Evolutionary conservation across 2,329 filamentous ascomycete genomes (phyloP), one percentile per base, ranked within the genome.

Genomic region (Biscogniauxia sp.): DNA sequence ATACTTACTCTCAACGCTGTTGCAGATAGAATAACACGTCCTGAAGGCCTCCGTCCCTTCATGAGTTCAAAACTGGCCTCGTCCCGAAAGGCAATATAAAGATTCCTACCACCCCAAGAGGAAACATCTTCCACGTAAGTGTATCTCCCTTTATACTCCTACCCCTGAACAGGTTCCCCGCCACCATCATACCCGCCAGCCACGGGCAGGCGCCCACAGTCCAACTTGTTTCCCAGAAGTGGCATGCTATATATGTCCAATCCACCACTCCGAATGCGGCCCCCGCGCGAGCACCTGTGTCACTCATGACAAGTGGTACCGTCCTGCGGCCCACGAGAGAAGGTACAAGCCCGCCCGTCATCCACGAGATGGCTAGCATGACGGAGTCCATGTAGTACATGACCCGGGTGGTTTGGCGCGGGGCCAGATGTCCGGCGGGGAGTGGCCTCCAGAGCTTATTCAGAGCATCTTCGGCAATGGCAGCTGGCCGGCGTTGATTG

Each of bases 401-500:
- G 8, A 61, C 9, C 5, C 3, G 23, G 5, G 56, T 59, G 6
- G 62, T 52, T 25, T 66, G 60, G 15, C 58, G 11, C 11, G 52
- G 15, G 2, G 56, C 65, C 17, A 63, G 23, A 17, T 58, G 55
- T 3, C 56, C 56, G 2, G 65, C 45, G 2, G 62, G 57, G 2
- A 66, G 54, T 4, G 61, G 64, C 1, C 64, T 52, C 64, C 66
- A 68, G 5, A 64, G 64, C 25, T 68, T 68, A 53, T 66, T 68
- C 6, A 62, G 5, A 7, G 32, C 52, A 54, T 68, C 66, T 32
- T 68, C 66, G 0, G 37, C n/a, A 11, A 65, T 60, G 1, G 37
- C 23, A 7, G 17, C 25, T 0, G 52, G 5, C 1, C 58, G 55
- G 1, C 61, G 54, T 53, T 68, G 66, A 20, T 68, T 68, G 25